Evolutionary conservation across 2,329 filamentous ascomycete species (phyloP).

Genomic region (Aspergillus felis): DNA sequence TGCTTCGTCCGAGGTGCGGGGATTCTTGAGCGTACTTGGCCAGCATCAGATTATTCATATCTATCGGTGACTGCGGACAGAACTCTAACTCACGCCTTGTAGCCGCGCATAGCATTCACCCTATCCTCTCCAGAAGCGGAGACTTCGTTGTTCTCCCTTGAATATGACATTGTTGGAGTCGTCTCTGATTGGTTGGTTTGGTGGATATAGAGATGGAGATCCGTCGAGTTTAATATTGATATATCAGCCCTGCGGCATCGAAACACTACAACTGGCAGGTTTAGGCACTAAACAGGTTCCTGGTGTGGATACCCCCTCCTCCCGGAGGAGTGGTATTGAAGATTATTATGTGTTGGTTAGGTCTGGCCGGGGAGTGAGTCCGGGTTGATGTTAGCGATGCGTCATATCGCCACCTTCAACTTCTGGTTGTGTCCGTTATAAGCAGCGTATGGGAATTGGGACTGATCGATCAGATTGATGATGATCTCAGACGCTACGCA

Average conservation of each 20-base stretch:
- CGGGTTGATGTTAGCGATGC: background rate
- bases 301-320: background rate
- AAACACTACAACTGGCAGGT: background rate
- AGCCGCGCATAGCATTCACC: slow-evolving; percentile 16
- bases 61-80: background rate
- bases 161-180: slow-evolving; percentile 8
- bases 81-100: slow-evolving; percentile 13
- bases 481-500: background rate
- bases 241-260: background rate
- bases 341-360: background rate
- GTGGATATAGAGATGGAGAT: background rate
- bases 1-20: slow-evolving; percentile 18
- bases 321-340: background rate
- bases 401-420: slow-evolving; percentile 1
- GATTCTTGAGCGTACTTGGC: slow-evolving; percentile 12
- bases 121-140: slow-evolving; percentile 13
- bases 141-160: slow-evolving; percentile 8
- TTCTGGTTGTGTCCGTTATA: background rate
- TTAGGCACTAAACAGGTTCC: background rate
- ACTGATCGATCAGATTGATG: background rate
- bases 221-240: background rate
- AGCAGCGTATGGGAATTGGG: background rate
- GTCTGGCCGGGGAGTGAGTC: background rate
- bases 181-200: background rate
- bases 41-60: background rate